Evolutionary conservation across 1,139 yeast genomes (phyloP).

Genomic region (Meyerozyma sp.): DNA sequence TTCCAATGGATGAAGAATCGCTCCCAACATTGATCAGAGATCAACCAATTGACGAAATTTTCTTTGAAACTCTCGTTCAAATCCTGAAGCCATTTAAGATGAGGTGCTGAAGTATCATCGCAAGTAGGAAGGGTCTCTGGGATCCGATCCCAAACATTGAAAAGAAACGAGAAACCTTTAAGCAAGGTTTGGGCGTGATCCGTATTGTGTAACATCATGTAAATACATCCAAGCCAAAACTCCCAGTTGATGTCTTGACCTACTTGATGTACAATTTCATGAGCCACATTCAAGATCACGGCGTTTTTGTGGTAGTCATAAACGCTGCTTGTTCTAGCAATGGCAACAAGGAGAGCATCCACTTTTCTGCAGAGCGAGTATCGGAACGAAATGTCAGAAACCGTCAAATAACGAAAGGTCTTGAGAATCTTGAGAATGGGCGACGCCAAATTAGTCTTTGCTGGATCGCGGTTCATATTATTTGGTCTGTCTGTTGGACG

Average conservation of each 20-base stretch:
- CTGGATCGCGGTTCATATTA: background rate
- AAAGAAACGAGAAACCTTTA: constrained; percentile 60
- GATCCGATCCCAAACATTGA: constrained; percentile 71
- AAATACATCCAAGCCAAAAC: constrained; percentile 65
- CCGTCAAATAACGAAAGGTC: constrained; percentile 41
- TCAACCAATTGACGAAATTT: constrained; percentile 51
- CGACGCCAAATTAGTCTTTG: constrained; percentile 2
- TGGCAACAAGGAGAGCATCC: constrained; percentile 28
- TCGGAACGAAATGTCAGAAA: constrained; percentile 12
- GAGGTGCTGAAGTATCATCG: constrained; percentile 2
- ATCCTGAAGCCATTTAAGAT: constrained; percentile 29
- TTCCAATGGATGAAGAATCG: constrained; percentile 72
- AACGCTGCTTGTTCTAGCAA: constrained; percentile 39
- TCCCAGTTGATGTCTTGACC: constrained; percentile 52
- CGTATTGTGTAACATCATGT: constrained; percentile 52
- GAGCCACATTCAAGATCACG: constrained; percentile 37
- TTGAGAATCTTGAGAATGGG: constrained; percentile 35
- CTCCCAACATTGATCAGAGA: constrained; percentile 45
- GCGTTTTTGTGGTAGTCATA: constrained; percentile 43
- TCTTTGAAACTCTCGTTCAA: constrained; percentile 35
- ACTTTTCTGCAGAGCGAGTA: constrained; percentile 14
- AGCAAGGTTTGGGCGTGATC: constrained; percentile 60
- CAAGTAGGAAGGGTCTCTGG: constrained; percentile 29
- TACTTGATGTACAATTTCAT: constrained; percentile 41
- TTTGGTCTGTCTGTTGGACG: background rate